Base-by-base conservation (phyloP, 352 stramenopile species). In the Elongisporangium undulatum region DNA sequence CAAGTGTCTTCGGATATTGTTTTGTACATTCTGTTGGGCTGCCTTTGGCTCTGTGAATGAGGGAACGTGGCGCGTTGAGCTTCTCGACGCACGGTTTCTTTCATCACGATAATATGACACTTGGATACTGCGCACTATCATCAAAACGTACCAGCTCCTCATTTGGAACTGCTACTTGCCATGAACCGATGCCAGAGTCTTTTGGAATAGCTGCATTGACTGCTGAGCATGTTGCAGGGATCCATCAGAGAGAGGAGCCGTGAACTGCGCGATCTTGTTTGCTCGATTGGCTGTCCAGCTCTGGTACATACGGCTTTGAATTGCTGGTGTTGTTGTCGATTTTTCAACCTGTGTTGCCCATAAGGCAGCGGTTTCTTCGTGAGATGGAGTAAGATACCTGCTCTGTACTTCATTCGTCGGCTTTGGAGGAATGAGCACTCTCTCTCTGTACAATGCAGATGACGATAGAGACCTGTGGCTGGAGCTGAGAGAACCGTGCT, bases 151-250 rank as follows among this genome's bases (percentile, higher is more conserved):
- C 15, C 15, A 20, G 16, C 22, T 51, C 38, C 52, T 53, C 3
- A 26, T 26, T 19, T 61, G 5, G n/a, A 19, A 39, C 15, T 58
- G 51, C 7, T 51, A 48, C 26, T 64, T 57, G 26, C 56, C 41
- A 59, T 50, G 66, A 12, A 76, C 38, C 19, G 68, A 58, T 13
- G 60, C 62, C 4, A 87, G 61, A 0, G 62, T 60, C 53, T 80
- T 21, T 20, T 85, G 73, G 52, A 85, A 81, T 3, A 51, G 52
- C 54, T 72, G 48, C 74, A 82, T 84, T 3, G 77, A 86, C 23
- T 74, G 61, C 24, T 86, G 74, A 9, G 74, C 76, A 19, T 71
- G 45, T 19, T 56, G 52, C 6, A 68, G 51, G 2, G 55, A 39
- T 8, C 66, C 57, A 5, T 66, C 50, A 56, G 70, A 56, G 51